Evolutionary conservation across 257 asterid species (phyloP), one percentile per base, ranked within the genome.

Genomic region (Apocynum venetum): DNA sequence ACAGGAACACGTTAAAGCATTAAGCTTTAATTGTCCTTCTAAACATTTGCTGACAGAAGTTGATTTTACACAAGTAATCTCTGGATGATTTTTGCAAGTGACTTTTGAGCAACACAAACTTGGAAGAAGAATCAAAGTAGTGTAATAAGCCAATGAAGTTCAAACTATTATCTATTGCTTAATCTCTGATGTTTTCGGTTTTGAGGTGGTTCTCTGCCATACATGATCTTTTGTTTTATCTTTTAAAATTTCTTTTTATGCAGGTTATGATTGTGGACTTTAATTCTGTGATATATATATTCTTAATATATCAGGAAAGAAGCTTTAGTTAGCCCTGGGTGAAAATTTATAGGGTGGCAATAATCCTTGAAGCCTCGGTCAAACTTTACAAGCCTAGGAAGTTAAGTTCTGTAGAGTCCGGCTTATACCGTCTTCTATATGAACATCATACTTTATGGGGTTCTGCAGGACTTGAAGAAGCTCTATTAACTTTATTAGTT

Each of bases 291-390:
- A 71, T 57, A 4, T 48, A 57, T 82, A 55, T 56, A 38, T 31
- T 1, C 57, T 12, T 36, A 8, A 20, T 73, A 77, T 75, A 35
- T 81, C 92, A 93, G 98, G 96, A 73, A 87, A 79, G 83, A 79
- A 72, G 66, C 90, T 86, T 81, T 66, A 91, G 73, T 78, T 81
- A 53, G 91, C 91, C 78, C 90, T 93, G 41, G 96, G 91, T 74
- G 96, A 91, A 91, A 90, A 88, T 93, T 78, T 93, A 93, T 84
- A 88, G 90, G 90, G 97, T 85, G 80, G 89, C 89, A 51, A 82
- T 88, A 75, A 78, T 90, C 79, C 90, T 93, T 82, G 92, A 83
- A 83, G 91, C 93, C 52, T 87, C 97, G 47, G 88, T 84, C 67
- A 84, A 84, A 80, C 88, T 91, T 80, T 93, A 89, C 88, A 90